Evolutionary conservation across 164 flowering plant genomes (phyloP), one percentile per base, ranked within the genome.

Genomic region (Tetrastigma voinierianum): DNA sequence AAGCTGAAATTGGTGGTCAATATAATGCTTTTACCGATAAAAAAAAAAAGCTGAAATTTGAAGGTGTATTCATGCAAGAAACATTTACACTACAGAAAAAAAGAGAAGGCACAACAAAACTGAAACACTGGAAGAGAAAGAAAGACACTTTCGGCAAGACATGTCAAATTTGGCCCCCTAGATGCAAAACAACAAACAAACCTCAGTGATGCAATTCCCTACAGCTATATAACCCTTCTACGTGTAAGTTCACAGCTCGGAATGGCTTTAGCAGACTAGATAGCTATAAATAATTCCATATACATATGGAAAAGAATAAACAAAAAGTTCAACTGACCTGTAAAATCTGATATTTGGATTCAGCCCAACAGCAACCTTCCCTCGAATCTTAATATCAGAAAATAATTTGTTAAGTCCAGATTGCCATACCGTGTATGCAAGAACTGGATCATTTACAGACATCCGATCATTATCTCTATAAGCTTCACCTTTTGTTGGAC

Each of bases 311-410:
- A 55, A 17, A 62, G 15, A 21, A 21, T 21, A 16, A 2, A 57
- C 9, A 15, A 19, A 47, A 69, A 23, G 12, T 51, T 12, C 10
- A 72, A 69, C 76, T 45, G 19, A 91, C 98, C 98, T 85, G 78
- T 95, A 95, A 56, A 95, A 85, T 77, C 97, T 85, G 76, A 95
- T 87, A 74, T 87, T 95, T 17, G 98, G 97, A 73, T 95, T 92
- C 74, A 95, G 82, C 14, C 98, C 97, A 66, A 89, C 90, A 64
- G 97, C 97, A 75, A 81, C 81, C 80, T 79, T 90, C 54, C 96
- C 91, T 20, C 87, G 80, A 63, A 92, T 87, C 77, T 80, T 87
- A 21, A 92, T 79, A 57, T 83, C 90, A 46, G 83, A 57, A 76
- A 90, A 86, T 8, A 89, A 32, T 47, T 78, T 80, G 73, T 76